Evolutionary conservation across 2,329 filamentous ascomycete genomes (phyloP), one percentile per base, ranked within the genome.

Genomic region (Zarea fungicola): DNA sequence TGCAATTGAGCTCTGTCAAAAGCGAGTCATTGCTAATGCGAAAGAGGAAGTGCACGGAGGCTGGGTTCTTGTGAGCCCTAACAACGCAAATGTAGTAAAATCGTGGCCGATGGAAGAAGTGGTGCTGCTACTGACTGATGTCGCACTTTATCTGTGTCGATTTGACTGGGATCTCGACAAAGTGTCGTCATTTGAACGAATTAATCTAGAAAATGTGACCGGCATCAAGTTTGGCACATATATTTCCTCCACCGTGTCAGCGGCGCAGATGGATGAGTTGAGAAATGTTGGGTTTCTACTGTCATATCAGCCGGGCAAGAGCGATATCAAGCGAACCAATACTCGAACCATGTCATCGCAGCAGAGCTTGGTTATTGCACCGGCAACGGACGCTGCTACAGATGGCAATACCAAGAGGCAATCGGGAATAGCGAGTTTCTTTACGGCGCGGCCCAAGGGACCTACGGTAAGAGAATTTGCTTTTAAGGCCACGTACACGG

Each of bases 81-180:
- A 78, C 5, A 71, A 80, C 18, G 78, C 85, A 1, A 85, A 92
- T 60, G 84, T 83, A 1, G 69, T 89, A 55, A 78, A 74, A 44
- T 79, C 85, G 3, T 74, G 84, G 31, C 86, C 89, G 0, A 87
- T 97, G 56, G 89, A 95, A 59, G 92, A 99, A 62, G 85, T 86
- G 0, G 87, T 99, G 1, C 74, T 99, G 1, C 74, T 99, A 0
- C 73, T 99, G 26, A 97, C 93, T 0, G 85, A 95, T 55, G 76
- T 77, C 1, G 92, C 90, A 0, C 65, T 97, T 3, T 97, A 97
- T 62, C 83, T 89, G 53, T 96, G 91, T 64, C 83, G 88, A 13
- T 91, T 97, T 58, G 90, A 97, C 66, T 97, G 92, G 90, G 87
- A 87, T 54, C 84, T 90, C 7, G 93, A 97, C 69, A 97, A 97